A percentile compares a stretch with the other conserved stretches of the same genome.
Conservation (phyloP, 495 filamentous ascomycete genomes). For the Penicilliopsis zonata region DNA sequence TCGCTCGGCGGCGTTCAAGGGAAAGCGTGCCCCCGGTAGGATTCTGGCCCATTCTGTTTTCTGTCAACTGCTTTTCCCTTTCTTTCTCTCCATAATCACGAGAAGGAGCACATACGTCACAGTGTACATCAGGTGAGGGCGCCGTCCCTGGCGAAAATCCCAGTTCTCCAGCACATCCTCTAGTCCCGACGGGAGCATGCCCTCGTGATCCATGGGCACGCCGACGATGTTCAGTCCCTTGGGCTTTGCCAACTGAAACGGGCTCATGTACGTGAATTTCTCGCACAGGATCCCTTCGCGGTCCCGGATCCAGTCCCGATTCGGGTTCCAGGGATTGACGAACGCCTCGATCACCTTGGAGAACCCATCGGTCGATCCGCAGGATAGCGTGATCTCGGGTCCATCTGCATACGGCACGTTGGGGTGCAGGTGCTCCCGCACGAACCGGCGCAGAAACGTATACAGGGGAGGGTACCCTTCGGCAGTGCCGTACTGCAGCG, state of each 20-base stretch:
- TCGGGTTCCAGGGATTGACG: conserved; percentile 58
- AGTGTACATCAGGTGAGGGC: conserved; percentile 82
- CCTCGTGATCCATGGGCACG: conserved; percentile 63
- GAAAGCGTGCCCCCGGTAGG: conserved; percentile 68
- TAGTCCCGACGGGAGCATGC: conserved; percentile 59
- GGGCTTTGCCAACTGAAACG: conserved; percentile 52
- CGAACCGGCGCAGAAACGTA: conserved; percentile 66
- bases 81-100: no score
- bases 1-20: conserved; percentile 56
- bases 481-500: conserved; percentile 75
- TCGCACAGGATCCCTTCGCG: conserved; percentile 65
- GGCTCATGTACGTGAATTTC: conserved; percentile 65
- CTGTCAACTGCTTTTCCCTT: no score
- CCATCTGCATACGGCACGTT: conserved; percentile 67
- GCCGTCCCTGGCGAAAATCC: conserved; percentile 58
- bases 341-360: conserved; percentile 62
- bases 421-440: conserved; percentile 63
- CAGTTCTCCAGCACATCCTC: conserved; percentile 70
- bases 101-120: conserved; percentile 47
- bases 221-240: conserved; percentile 59
- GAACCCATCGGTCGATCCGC: conserved; percentile 77
- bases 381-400: conserved; percentile 64
- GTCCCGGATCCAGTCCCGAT: conserved; percentile 50
- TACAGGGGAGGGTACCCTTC: conserved; percentile 66
- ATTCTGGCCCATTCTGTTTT: conserved; percentile 74